Evolutionary conservation across 2,329 filamentous ascomycete genomes (phyloP), one percentile per base, ranked within the genome.

Genomic region (Blastomyces silverae): DNA sequence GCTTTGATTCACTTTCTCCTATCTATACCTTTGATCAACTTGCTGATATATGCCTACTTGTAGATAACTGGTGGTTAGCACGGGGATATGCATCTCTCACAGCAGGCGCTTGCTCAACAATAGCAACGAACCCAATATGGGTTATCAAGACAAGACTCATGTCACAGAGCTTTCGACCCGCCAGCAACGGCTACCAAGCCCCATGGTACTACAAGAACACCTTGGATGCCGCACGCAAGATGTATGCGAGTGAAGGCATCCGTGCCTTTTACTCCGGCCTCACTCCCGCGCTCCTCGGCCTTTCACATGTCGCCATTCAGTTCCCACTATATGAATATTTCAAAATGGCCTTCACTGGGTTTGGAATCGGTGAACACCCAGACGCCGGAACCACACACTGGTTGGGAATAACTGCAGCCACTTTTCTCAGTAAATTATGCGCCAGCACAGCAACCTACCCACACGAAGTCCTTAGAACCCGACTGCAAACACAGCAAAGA

Each of bases 101-200:
- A 64, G 94, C 93, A 31, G 94, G 94, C 63, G 92, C 87, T 67
- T 96, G 90, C 79, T 97, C 92, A 70, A 99, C 94, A 3, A 84
- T 97, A 68, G 89, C 89, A 67, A 99, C 94, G 31, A 99, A 97
- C 76, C 94, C 94, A 0, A 99, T 99, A 67, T 99, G 94, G 94
- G 94, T 99, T 48, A 96, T 99, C 80, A 99, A 99, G 79, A 99
- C 94, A 60, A 85, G 94, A 70, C 85, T 99, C 71, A 97, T 97
- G 94, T 96, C 94, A 48, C 94, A 97, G 79, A 87, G 85, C 69
- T 76, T 81, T 39, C 64, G 64, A 20, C 61, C 67, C 11, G 48
- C 56, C 7, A 81, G 79, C 72, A 74, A 83, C 75, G 73, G 80
- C 76, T 74, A 77, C 73, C 76, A 80, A 78, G 73, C 81, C 74